These are phyloP conservation scores for Angomonas desouzai DNA, from an alignment of 208 protist genomes.

Conservation along the genomic window DNA sequence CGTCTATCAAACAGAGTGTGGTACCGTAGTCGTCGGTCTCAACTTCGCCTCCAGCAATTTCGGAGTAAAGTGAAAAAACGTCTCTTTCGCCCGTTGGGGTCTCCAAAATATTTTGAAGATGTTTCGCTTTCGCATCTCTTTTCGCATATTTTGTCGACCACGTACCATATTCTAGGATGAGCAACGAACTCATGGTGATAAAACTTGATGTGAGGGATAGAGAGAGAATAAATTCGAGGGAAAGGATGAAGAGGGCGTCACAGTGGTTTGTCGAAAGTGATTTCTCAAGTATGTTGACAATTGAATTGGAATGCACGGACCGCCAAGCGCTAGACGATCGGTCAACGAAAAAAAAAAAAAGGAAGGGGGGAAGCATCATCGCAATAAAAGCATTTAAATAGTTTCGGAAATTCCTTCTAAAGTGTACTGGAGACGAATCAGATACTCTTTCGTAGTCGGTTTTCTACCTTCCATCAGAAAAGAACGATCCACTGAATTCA, in stretches of 20 bases:
- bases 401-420: conserved; percentile 74
- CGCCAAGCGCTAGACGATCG: background rate
- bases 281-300: background rate
- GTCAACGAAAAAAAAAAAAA: conserved; percentile 7
- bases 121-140: conserved; percentile 2
- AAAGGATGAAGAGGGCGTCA: background rate
- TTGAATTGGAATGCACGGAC: no score
- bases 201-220: no score
- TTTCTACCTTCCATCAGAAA: conserved; percentile 70
- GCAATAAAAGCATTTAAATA: conserved; percentile 15
- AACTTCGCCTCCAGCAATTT: conserved; percentile 20
- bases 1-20: conserved; percentile 52
- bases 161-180: conserved; percentile 3
- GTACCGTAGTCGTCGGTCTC: conserved; percentile 50
- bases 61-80: background rate
- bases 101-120: background rate
- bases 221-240: background rate
- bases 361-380: conserved; percentile 6
- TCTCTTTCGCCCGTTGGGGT: background rate
- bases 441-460: conserved; percentile 64
- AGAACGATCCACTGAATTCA: conserved; percentile 71
- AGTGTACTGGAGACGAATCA: conserved; percentile 52
- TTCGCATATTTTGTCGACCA: conserved; percentile 4
- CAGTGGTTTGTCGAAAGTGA: no score
- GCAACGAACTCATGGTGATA: background rate